These are phyloP conservation scores for Termitomyces sp. DNA, from an alignment of 768 basidiomycete genomes.

Conservation along the genomic window DNA sequence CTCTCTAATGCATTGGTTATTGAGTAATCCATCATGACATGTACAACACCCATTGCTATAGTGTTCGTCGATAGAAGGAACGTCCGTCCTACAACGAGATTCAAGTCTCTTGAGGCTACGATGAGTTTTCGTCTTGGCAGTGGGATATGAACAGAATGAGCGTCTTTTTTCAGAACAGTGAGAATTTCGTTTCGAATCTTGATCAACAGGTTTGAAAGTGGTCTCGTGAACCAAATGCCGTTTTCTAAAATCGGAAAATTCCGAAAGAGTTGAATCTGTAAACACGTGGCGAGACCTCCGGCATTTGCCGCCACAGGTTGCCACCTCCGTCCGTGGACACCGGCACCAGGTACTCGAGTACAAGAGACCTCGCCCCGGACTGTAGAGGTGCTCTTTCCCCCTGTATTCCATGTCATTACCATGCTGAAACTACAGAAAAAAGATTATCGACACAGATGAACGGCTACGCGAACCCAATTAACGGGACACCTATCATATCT, in stretches of 20 bases:
- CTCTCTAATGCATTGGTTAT: too few species aligned
- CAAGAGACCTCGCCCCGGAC: slow-evolving; percentile 14
- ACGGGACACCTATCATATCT: slow-evolving; percentile 1
- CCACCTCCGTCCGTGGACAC: slow-evolving; percentile 14
- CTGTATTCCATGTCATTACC: not conserved
- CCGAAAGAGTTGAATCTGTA: not conserved
- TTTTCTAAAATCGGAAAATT: not conserved
- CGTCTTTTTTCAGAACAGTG: too few species aligned
- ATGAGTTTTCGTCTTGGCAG: too few species aligned
- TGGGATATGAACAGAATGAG: not conserved
- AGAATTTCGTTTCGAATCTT: not conserved
- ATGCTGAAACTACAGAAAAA: not conserved
- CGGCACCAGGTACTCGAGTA: slow-evolving; percentile 12
- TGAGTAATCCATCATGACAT: too few species aligned
- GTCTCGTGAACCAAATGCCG: not conserved
- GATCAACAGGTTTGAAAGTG: not conserved
- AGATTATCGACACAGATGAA: slow-evolving; percentile 3
- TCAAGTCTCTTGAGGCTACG: too few species aligned
- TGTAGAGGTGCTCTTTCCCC: slow-evolving; percentile 2
- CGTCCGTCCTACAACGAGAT: too few species aligned
- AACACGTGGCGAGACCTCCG: slow-evolving; percentile 8
- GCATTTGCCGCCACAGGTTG: slow-evolving; percentile 7
- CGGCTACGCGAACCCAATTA: slow-evolving; percentile 3
- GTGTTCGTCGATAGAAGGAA: too few species aligned
- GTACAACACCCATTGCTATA: too few species aligned